Evolutionary conservation across 148 eudicot genomes (phyloP), one percentile per base, ranked within the genome.

Genomic region (Persicaria tinctoria): DNA sequence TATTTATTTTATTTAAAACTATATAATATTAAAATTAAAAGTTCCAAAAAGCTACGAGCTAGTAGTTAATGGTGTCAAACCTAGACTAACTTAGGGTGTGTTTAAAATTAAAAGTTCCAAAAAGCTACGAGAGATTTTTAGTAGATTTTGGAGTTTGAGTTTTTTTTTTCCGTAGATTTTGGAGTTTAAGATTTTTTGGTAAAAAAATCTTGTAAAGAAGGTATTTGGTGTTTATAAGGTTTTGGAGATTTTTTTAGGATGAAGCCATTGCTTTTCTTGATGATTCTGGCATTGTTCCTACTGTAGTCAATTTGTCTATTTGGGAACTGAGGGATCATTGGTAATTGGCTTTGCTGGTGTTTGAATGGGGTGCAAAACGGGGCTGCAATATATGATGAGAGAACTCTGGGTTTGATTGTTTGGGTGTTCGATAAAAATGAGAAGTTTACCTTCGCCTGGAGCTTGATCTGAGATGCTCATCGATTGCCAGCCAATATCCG

Each of bases 381-480:
- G 82, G 80, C 74, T 87, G 83, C 68, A 70, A n/a, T n/a, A n/a
- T n/a, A 68, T 45, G 80, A 60, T 78, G 90, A 83, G 16, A 85
- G 83, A 59, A 71, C 72, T 8, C 81, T 89, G 84, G 80, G 82
- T 80, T 88, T 91, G 88, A 85, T 91, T 76, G 83, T 90, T 63
- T 91, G 98, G 97, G 84, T 94, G 3, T 82, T 94, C 89, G 97
- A 96, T 45, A 82, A 78, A 56, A 87, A 89, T 79, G 80, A 81
- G 46, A 87, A 88, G 82, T 91, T 94, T 71, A 83, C 77, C 27
- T 77, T 79, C 78, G 96, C 98, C 76, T 94, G 97, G 98, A 76
- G 82, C 78, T 82, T 94, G 84, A 87, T 94, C 70, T 83, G 84
- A 57, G 96, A 92, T 74, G 78, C 83, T 76, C 79, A 84, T 79